A percentile compares a stretch with the other conserved stretches of the same genome.
These are phyloP conservation scores for Sporobolus alterniflorus DNA, from an alignment of 202 grass and related monocot genomes.

Conservation along the genomic window DNA sequence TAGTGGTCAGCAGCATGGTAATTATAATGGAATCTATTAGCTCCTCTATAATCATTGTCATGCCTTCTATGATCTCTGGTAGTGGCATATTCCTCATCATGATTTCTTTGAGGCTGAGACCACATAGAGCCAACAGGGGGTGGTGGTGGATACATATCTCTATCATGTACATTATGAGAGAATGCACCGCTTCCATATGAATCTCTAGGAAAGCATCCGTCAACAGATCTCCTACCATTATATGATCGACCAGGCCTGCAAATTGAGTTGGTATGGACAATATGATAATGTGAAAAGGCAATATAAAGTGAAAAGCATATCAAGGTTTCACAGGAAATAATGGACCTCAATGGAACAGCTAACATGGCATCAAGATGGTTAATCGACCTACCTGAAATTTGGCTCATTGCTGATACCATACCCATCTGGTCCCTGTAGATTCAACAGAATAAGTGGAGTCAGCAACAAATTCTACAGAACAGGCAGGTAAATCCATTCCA, in stretches of 20 bases:
- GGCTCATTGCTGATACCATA: conserved; percentile 73
- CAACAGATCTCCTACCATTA: conserved; percentile 74
- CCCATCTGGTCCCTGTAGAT: conserved; percentile 98
- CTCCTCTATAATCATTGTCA: conserved; percentile 47
- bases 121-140: conserved; percentile 58
- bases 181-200: conserved; percentile 74
- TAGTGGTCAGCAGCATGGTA: conserved; percentile 52
- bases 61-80: conserved; percentile 78
- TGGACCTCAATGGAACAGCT: background rate
- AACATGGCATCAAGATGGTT: background rate
- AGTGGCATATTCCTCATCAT: conserved; percentile 67
- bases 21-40: conserved; percentile 68
- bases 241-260: conserved; percentile 81
- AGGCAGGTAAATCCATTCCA: conserved; percentile 94
- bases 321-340: background rate
- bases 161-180: conserved; percentile 62
- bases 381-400: conserved; percentile 72
- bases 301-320: conserved; percentile 15
- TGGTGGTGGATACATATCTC: conserved; percentile 73
- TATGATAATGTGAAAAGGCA: conserved; percentile 38
- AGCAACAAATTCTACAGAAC: conserved; percentile 85
- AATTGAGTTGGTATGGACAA: conserved; percentile 46
- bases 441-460: conserved; percentile 99
- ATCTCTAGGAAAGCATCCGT: conserved; percentile 70
- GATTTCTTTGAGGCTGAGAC: conserved; percentile 85